Base-by-base conservation (phyloP, 1,284 basidiomycete genomes). In the Gastroboletus turbinatus region DNA sequence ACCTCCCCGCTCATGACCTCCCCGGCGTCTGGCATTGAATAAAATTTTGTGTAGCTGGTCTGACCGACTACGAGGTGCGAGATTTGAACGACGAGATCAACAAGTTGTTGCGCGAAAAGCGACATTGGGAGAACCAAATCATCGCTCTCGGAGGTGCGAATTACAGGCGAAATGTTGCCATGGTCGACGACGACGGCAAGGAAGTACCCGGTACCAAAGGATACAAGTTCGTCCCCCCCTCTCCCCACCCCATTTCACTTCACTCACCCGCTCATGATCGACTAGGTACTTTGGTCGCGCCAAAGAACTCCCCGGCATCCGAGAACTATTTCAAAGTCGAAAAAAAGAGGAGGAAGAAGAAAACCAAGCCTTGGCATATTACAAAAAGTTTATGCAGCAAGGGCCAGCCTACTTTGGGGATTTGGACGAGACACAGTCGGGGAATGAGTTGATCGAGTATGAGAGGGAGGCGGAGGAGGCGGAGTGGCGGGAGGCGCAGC, bases 91-190 rank as follows among this genome's bases (percentile, higher is more conserved):
- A 99, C 73, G 95, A 98, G 71, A 99, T 99, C 67, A 99, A 99
- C 79, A 93, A 90, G 69, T 78, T 98, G 11, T 78, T 99, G 78
- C 82, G 96, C 33, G 96, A 99, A 74, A 98, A 98, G 75, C 76
- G 89, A 33, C 94, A 97, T 72, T 99, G 95, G 93, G 96, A 98
- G 78, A 95, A 94, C 63, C 96, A 98, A 73, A 98, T 98, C 50
- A 86, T 98, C 23, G 86, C 88, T 16, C 78, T 99, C 1, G 97
- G 96, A 50, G 97, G 96, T 56, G 97, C 96, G 27, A 99, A 99
- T 69, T 99, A 98, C 70, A 83, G 92, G 67, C 79, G 96, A 49
- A 96, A 92, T 67, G 87, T 92, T 6, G 86, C 89, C 48, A 96
- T 97, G 91, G 68, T 92, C 61, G 91, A 98, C 68, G 94, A 96